Conservation (phyloP, 202 grass and related monocot genomes). For the Bolboschoenoplectus hybrid region DNA sequence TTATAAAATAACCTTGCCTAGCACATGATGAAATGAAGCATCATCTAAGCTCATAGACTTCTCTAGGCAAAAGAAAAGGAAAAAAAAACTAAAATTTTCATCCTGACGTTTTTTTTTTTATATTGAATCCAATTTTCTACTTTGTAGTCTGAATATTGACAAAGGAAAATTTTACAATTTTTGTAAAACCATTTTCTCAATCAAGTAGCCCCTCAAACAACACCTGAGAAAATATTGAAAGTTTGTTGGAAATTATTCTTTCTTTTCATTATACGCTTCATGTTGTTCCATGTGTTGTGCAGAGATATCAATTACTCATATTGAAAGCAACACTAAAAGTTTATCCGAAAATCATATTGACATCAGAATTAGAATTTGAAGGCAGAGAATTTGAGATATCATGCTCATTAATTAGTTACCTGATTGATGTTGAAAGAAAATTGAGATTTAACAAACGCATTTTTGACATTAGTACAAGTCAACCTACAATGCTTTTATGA, state of each 20-base stretch:
- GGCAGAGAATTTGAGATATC: neutral
- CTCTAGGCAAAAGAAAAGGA: neutral
- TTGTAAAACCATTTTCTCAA: neutral
- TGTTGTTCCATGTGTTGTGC: neutral
- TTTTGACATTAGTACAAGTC: neutral
- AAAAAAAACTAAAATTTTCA: neutral
- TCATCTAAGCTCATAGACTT: neutral
- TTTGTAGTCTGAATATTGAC: neutral
- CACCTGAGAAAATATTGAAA: too few relatives aligned
- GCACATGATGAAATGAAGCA: neutral
- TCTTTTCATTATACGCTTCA: neutral
- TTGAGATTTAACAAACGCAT: neutral
- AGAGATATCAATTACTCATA: neutral
- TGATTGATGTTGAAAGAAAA: neutral
- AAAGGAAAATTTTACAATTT: neutral
- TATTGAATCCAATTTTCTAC: neutral
- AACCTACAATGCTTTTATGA: neutral
- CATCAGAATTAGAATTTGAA: neutral
- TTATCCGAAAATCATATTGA: neutral
- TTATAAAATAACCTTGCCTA: neutral
- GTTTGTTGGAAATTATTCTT: neutral
- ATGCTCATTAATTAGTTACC: neutral
- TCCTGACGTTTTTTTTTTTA: neutral
- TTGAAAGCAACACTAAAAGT: neutral
- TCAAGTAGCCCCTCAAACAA: neutral